phyloP scores from a whole-genome alignment of 495 filamentous ascomycete species.

The Wilcoxina mikolae region DNA sequence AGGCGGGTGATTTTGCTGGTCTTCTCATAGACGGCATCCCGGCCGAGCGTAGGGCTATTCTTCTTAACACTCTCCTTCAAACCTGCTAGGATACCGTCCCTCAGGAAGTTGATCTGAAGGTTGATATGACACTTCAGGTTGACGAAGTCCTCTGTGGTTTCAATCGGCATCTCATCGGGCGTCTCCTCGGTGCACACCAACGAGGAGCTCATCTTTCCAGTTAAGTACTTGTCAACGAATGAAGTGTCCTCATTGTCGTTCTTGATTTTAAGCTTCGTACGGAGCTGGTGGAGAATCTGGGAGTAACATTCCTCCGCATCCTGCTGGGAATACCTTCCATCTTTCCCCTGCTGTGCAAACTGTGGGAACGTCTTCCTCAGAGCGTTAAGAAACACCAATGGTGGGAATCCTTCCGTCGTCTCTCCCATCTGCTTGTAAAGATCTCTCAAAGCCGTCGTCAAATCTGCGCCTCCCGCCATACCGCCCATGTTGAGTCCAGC shows the following conservation, averaged over 20 bases:
- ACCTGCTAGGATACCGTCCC: conserved; percentile 69
- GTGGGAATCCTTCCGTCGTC: conserved; percentile 78
- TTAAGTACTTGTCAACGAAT: conserved; percentile 83
- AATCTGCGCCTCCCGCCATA: conserved; percentile 47
- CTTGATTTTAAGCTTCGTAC: conserved; percentile 58
- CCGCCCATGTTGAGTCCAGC: conserved; percentile 45
- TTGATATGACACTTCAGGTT: conserved; percentile 94
- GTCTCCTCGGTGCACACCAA: conserved; percentile 71
- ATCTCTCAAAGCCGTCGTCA: conserved; percentile 66
- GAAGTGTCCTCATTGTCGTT: conserved; percentile 39
- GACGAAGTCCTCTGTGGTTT: conserved; percentile 59
- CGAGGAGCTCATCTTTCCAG: conserved; percentile 58
- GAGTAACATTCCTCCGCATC: conserved; percentile 98
- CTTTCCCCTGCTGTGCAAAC: conserved; percentile 73
- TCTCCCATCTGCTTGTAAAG: conserved; percentile 87
- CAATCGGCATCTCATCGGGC: conserved; percentile 51
- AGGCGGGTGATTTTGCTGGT: conserved; percentile 72
- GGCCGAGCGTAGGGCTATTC: conserved; percentile 57
- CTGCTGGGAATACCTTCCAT: conserved; percentile 78
- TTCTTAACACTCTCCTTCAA: conserved; percentile 86
- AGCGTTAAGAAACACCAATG: conserved; percentile 69
- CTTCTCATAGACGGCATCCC: conserved; percentile 76
- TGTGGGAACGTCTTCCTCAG: conserved; percentile 77
- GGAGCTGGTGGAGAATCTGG: conserved; percentile 78
- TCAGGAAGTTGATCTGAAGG: conserved; percentile 67